Evolutionary conservation across 768 basidiomycete species (phyloP).

Genomic region (Boletus huronensis): DNA sequence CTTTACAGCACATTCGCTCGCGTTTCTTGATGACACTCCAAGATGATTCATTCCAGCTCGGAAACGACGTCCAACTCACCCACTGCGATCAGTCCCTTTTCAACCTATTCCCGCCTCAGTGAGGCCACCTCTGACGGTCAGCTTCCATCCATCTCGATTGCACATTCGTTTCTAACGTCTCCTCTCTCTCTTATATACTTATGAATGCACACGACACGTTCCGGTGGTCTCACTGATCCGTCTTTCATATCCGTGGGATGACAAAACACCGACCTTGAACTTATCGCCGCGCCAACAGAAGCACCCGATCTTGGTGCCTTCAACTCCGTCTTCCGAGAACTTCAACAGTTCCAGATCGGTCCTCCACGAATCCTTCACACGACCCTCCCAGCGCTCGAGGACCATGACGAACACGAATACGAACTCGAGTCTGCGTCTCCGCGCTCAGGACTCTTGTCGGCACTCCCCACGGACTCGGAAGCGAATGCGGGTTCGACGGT

Average conservation of each 20-base stretch:
- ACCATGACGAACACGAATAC: slow-evolving; percentile 16
- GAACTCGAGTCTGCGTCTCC: slow-evolving; percentile 30
- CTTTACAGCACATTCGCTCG: background rate
- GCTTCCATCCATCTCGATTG: background rate
- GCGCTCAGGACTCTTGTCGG: slow-evolving; percentile 22
- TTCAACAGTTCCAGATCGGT: slow-evolving; percentile 54
- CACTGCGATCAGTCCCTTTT: slow-evolving; percentile 37
- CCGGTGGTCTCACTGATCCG: slow-evolving; percentile 1
- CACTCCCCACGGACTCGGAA: slow-evolving; percentile 32
- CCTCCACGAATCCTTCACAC: slow-evolving; percentile 24
- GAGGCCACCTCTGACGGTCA: slow-evolving; percentile 53
- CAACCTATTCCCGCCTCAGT: slow-evolving; percentile 38
- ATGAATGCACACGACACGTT: background rate
- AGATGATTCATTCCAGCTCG: slow-evolving; percentile 35
- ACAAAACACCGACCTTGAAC: background rate
- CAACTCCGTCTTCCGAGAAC: slow-evolving; percentile 63
- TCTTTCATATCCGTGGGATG: slow-evolving; percentile 11
- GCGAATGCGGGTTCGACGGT: slow-evolving; percentile 56
- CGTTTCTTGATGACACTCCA: slow-evolving; percentile 17
- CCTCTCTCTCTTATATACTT: background rate
- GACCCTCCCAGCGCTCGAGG: slow-evolving; percentile 9
- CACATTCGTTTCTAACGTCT: background rate
- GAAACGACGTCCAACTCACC: slow-evolving; percentile 35
- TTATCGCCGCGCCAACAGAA: slow-evolving; percentile 34
- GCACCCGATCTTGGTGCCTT: slow-evolving; percentile 74